Base-by-base conservation (phyloP, 2,329 filamentous ascomycete species). In the Colletotrichum tanaceti region DNA sequence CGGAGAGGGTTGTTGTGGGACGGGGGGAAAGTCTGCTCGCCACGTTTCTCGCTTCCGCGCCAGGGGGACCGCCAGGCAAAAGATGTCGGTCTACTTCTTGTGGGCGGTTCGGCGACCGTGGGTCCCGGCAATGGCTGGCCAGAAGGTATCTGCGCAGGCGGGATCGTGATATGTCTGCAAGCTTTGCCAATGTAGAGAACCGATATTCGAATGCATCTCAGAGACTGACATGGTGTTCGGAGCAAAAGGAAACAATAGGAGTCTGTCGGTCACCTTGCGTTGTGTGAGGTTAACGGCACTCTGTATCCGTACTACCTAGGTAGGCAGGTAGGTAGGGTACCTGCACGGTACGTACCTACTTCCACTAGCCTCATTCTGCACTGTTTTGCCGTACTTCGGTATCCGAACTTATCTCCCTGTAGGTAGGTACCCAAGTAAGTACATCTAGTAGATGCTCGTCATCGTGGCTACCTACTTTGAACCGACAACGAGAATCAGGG, bases 21-120 rank as follows among this genome's bases (percentile, higher is more conserved):
- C 44, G 46, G 55, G 50, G 58, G 44, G 46, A 61, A 57, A 35
- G 54, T 60, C 65, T 59, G 61, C 54, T 68, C 62, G 43, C 65
- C 65, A 59, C 65, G 61, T 58, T 68, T 41, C 32, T 55, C 13
- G 28, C n/a, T 39, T 9, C 41, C 47, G 32, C 39, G 46, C 9
- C 7, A 10, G 13, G 16, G 32, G 39, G 60, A 64, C 22, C 5
- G 20, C 20, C 24, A 13, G 10, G 43, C 52, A 32, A 47, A 35
- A 35, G 9, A 35, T 9, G 9, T 35, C 32, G 32, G 24, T 18
- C 65, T 54, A 68, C 49, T n/a, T n/a, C n/a, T n/a, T 7, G n/a
- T 39, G 53, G 14, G 41, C 16, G 20, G 44, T 49, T 35, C 10
- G 35, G 13, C 41, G 24, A 43, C 49, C 18, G n/a, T n/a, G 16